Conservation (phyloP, 169 alveolate species). For the Toxoplasma gondii region DNA sequence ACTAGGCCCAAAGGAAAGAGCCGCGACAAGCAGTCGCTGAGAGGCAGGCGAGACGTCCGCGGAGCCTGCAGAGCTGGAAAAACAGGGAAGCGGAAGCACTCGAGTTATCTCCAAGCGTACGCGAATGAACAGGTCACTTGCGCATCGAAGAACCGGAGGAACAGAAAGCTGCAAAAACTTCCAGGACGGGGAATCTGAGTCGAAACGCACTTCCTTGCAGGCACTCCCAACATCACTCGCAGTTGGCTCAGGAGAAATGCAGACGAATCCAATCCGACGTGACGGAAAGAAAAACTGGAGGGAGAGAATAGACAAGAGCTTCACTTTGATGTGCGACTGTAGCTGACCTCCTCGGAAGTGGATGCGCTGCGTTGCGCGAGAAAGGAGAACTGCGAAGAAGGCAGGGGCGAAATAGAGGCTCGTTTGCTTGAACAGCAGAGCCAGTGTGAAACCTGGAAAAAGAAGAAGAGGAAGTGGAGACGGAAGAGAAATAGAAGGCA, state of each 20-base stretch:
- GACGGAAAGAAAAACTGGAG: too few relatives aligned
- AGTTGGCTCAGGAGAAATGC: neutral
- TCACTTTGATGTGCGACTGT: neutral
- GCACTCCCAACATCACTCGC: too few relatives aligned
- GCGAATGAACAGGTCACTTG: too few relatives aligned
- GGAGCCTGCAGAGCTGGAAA: neutral
- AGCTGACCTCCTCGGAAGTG: neutral
- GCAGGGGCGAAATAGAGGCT: constrained; percentile 87
- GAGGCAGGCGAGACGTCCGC: neutral
- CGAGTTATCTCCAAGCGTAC: too few relatives aligned
- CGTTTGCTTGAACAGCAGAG: constrained; percentile 88
- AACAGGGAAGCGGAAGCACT: neutral
- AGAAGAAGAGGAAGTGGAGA: neutral
- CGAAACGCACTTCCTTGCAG: too few relatives aligned
- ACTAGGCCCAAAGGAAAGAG: neutral
- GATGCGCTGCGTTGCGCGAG: neutral
- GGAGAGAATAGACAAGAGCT: too few relatives aligned
- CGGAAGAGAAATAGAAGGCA: too few relatives aligned
- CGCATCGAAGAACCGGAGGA: too few relatives aligned
- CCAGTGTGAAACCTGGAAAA: constrained; percentile 59
- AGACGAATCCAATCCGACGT: too few relatives aligned
- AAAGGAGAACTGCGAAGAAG: constrained; percentile 60
- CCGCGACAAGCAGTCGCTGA: neutral
- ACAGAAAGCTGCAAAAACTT: too few relatives aligned
- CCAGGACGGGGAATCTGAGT: too few relatives aligned